A percentile compares a stretch with the other conserved stretches of the same genome.
phyloP scores from a whole-genome alignment of 352 stramenopile genomes.

The Phytopythium vexans region DNA sequence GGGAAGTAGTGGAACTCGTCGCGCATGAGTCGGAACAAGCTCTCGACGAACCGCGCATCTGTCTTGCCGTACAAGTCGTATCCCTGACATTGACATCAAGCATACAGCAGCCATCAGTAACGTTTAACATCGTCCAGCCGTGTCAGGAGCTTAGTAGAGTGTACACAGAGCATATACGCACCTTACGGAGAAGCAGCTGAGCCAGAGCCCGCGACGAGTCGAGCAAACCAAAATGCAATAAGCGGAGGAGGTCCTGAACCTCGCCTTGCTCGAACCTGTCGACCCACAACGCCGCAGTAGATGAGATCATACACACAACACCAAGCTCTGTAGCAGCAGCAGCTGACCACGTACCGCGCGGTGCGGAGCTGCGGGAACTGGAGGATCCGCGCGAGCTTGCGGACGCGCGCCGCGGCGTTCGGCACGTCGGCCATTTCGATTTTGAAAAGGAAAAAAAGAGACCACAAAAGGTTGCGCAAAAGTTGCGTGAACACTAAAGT shows the following conservation, averaged over 20 bases:
- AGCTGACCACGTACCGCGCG: constrained; percentile 15
- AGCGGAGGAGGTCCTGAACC: constrained; percentile 53
- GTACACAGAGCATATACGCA: constrained; percentile 4
- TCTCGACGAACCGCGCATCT: constrained; percentile 73
- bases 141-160: too few relatives aligned
- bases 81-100: constrained; percentile 12
- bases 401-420: constrained; percentile 57
- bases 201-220: constrained; percentile 73
- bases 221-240: constrained; percentile 69
- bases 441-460: not conserved
- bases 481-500: constrained; percentile 2
- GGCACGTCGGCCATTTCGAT: constrained; percentile 33
- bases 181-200: constrained; percentile 40
- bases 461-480: constrained; percentile 9
- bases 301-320: not conserved
- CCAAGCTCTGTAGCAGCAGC: not conserved
- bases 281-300: not conserved
- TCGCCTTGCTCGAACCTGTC: constrained; percentile 26
- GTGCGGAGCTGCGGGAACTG: constrained; percentile 46
- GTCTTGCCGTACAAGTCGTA: constrained; percentile 80
- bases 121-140: too few relatives aligned
- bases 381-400: constrained; percentile 45
- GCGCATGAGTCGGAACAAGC: constrained; percentile 63
- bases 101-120: not conserved
- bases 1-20: constrained; percentile 77